Base-by-base conservation (phyloP, 2,329 filamentous ascomycete species). In the Colletotrichum brevisporum region DNA sequence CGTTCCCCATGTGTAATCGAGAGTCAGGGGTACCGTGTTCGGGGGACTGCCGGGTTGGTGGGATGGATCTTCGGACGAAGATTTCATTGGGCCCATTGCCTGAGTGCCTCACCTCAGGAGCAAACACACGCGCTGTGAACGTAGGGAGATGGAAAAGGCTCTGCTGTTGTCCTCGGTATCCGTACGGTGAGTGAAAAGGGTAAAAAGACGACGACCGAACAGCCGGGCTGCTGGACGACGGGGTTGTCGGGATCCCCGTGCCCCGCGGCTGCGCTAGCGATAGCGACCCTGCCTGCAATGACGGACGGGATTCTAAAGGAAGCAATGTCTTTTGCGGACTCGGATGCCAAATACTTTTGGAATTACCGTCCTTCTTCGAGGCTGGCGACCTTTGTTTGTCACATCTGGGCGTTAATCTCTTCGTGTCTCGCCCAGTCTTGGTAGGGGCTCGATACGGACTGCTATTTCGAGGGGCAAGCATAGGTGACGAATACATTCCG, bases 231-330 rank as follows among this genome's bases (percentile, higher is more conserved):
- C 31, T 36, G 31, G 31, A 36, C 31, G 45, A 51, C 66, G 62
- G 66, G 43, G 36, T 21, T 43, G 31, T 66, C 63, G 62, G 61
- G 62, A n/a, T 60, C 36, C 50, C 62, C 66, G 66, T 52, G n/a
- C 48, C 54, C 61, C 61, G 54, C 61, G 48, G 27, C 65, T 64
- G 63, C 47, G 48, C 48, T 43, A 54, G 36, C 16, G 50, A 54
- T 18, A 21, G 48, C 21, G 48, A 21, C 48, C 53, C 45, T 36
- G 27, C 21, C 47, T 52, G 57, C 39, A 6, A 18, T 31, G 36
- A 53, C 2, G n/a, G 24, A n/a, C 45, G 18, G 45, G n/a, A 48
- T 48, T 36, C 9, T 36, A 3, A 36, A 36, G 31, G 31, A 36
- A 10, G 31, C 31, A 36, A 36, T 36, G 31, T 36, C 31, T 36